Conservation (phyloP, 1,139 yeast genomes). For the Magnusiomyces fungicola region DNA sequence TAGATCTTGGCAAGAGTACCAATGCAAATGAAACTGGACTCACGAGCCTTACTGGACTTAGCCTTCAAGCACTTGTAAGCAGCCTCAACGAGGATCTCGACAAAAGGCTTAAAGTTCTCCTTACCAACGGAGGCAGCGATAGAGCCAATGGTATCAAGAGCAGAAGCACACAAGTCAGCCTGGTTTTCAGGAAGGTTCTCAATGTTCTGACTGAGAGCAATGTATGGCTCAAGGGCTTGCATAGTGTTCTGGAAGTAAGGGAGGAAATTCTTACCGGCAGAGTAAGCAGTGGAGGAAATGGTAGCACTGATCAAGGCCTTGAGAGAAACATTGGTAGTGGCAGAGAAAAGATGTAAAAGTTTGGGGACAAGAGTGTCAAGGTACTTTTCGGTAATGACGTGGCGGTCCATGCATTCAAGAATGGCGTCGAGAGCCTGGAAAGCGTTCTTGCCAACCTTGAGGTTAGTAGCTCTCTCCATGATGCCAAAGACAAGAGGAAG, state of each 20-base stretch:
- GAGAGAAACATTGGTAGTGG: conserved; percentile 55
- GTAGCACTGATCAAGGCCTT: conserved; percentile 91
- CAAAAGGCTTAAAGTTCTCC: conserved; percentile 74
- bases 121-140: conserved; percentile 97
- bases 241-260: conserved; percentile 84
- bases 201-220: conserved; percentile 39
- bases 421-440: conserved; percentile 87
- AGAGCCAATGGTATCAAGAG: conserved; percentile 88
- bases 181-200: conserved; percentile 32
- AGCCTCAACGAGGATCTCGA: conserved; percentile 83
- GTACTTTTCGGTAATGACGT: conserved; percentile 67
- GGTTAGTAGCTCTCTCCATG: conserved; percentile 78
- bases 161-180: conserved; percentile 65
- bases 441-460: conserved; percentile 83
- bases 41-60: conserved; percentile 80
- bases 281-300: conserved; percentile 93
- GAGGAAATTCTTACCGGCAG: conserved; percentile 79
- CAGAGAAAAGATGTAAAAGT: conserved; percentile 69
- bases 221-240: conserved; percentile 71
- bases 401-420: conserved; percentile 84
- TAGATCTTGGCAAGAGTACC: conserved; percentile 93
- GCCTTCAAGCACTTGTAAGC: conserved; percentile 75
- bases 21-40: conserved; percentile 91
- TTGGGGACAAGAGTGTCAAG: conserved; percentile 66
- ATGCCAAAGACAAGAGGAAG: conserved; percentile 81